Conservation (phyloP, 768 basidiomycete genomes). For the Auricularia heimuer region DNA sequence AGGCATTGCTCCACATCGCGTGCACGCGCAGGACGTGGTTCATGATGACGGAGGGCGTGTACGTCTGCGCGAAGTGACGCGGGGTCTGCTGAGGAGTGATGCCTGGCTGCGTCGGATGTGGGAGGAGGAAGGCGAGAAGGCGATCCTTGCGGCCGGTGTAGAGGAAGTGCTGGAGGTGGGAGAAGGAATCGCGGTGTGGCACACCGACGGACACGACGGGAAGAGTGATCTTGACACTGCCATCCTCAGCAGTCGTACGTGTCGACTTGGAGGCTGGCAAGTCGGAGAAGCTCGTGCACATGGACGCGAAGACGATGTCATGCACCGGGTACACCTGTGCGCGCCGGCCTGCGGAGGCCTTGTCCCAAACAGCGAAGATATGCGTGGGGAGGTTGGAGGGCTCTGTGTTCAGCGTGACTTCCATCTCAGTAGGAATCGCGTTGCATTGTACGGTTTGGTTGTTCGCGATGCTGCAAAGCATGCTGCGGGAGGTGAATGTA, state of each 20-base stretch:
- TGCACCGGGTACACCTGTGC: constrained; percentile 54
- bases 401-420: constrained; percentile 27
- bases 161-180: constrained; percentile 50
- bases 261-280: constrained; percentile 29
- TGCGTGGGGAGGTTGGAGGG: constrained; percentile 25
- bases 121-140: constrained; percentile 42
- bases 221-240: constrained; percentile 30
- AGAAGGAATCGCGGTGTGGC: constrained; percentile 53
- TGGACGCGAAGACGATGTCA: constrained; percentile 55
- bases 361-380: constrained; percentile 25
- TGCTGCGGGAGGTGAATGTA: constrained; percentile 8
- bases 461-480: constrained; percentile 5
- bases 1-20: constrained; percentile 65
- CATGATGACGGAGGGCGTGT: constrained; percentile 32
- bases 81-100: constrained; percentile 21
- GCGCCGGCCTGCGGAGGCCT: constrained; percentile 13
- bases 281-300: constrained; percentile 55
- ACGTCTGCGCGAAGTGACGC: constrained; percentile 28
- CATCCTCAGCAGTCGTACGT: constrained; percentile 5
- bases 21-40: constrained; percentile 40
- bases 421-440: constrained; percentile 34
- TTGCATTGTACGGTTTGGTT: constrained; percentile 16
- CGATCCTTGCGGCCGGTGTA: constrained; percentile 48
- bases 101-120: constrained; percentile 10
- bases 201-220: constrained; percentile 57